These are phyloP conservation scores for Botrytis paeoniae DNA, from an alignment of 2,329 filamentous ascomycete genomes.

Conservation along the genomic window DNA sequence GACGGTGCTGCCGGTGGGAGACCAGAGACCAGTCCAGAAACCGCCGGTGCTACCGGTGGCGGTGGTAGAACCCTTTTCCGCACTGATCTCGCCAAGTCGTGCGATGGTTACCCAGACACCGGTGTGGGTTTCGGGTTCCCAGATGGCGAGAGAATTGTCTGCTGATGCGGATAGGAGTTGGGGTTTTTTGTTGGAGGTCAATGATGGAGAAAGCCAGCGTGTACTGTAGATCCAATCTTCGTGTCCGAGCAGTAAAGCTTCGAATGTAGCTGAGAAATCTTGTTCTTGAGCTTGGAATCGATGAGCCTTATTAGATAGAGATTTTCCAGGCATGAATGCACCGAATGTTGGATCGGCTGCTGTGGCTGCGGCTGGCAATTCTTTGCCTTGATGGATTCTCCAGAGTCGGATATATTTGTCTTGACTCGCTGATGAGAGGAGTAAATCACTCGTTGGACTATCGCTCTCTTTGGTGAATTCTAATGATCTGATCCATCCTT, in stretches of 20 bases:
- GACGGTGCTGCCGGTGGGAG: conserved; percentile 69
- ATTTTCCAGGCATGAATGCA: conserved; percentile 62
- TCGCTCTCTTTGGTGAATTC: conserved; percentile 67
- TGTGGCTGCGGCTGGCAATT: conserved; percentile 55
- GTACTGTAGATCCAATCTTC: conserved; percentile 98
- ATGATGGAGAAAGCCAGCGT: conserved; percentile 37
- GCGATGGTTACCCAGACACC: conserved; percentile 89
- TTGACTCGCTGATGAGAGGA: conserved; percentile 91
- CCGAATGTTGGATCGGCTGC: conserved; percentile 56
- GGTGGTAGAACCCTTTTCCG: conserved; percentile 92
- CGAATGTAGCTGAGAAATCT: conserved; percentile 83
- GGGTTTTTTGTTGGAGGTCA: conserved; percentile 44
- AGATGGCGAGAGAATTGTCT: conserved; percentile 91
- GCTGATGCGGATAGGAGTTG: conserved; percentile 87
- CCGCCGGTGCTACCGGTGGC: conserved; percentile 94
- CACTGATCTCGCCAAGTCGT: conserved; percentile 87
- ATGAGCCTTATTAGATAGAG: conserved; percentile 86
- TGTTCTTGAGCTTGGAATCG: conserved; percentile 58
- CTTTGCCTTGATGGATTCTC: conserved; percentile 72
- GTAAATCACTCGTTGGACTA: conserved; percentile 58
- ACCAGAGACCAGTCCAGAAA: conserved; percentile 96
- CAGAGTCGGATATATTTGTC: conserved; percentile 96
- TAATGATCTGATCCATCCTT: conserved; percentile 90
- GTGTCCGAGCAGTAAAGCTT: conserved; percentile 88
- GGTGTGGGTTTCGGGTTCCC: conserved; percentile 79